Evolutionary conservation across 2,329 filamentous ascomycete species (phyloP), one percentile per base, ranked within the genome.

Genomic region (Phaeoacremonium minimum): DNA sequence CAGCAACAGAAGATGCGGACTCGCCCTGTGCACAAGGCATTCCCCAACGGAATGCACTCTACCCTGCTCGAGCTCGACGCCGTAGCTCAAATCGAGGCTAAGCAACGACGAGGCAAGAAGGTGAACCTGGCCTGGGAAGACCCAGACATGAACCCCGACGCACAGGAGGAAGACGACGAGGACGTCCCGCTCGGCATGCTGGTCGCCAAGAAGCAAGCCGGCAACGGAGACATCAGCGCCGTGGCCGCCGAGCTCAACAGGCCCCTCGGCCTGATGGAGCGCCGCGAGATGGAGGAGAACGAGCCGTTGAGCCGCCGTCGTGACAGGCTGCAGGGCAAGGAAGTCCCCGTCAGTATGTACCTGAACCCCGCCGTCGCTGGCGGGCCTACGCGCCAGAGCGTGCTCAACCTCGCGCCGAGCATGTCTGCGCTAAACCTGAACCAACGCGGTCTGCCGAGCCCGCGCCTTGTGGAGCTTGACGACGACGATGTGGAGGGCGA

Each of bases 91-190:
- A 75, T 89, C 16, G 86, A 95, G 56, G 83, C 82, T 48, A 80
- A 83, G 46, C 74, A 84, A 18, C 79, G 91, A 26, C 76, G 83
- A 50, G 75, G 76, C 38, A 86, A 85, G 52, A 85, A 83, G 40
- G 80, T 95, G 20, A 87, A 87, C 40, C 71, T 98, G 20, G 93
- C 91, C 2, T 98, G 93, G 93, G 90, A 97, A 60, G 83, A 85
- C 34, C 73, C 74, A 1, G 62, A 65, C 11, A 65, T 68, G 7
- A 67, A 75, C 37, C 50, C 56, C 3, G 57, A 52, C 15, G 59
- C 63, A 12, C 66, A 67, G 16, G 60, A 63, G 4, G 79, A 80
- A 11, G 87, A 95, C 42, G 88, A 95, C 45, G 87, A 91, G 36
- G 91, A 97, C 49, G 83, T 95, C 2, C 93, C 93, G 1, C 70